Evolutionary conservation across 768 basidiomycete species (phyloP), one percentile per base, ranked within the genome.

Genomic region (Jaapia argillacea): DNA sequence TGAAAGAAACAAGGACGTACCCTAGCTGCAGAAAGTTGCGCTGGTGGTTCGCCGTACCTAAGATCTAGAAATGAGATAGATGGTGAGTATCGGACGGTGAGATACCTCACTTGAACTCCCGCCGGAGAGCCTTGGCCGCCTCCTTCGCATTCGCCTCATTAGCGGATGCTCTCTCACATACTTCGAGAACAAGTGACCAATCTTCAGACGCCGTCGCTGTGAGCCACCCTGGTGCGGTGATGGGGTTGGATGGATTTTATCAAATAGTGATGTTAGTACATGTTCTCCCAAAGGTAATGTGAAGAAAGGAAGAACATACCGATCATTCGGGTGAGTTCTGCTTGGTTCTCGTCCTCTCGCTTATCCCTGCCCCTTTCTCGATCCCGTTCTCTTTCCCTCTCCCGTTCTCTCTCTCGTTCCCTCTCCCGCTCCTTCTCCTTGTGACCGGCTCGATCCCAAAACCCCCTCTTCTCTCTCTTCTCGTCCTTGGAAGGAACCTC

Each of bases 101-200:
- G 21, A 20, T n/a, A n/a, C n/a, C 73, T 45, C 47, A 85, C 79
- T 91, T 91, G 72, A 96, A 88, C 58, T 90, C 89, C 35, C 81
- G 74, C 40, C 90, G 66, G 36, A 93, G 67, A 1, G 90, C 86
- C 42, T 79, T 78, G 4, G 83, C 78, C 0, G 90, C 88, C 55
- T 92, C 91, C 57, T 85, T 91, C 6, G 87, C 85, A 42, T 79
- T 79, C 6, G 62, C 56, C 44, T 91, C 86, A 51, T 55, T 83
- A 2, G 74, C 60, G 1, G 85, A 85, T 3, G 86, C 85, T 25
- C 85, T 70, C 43, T 94, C 90, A 53, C 86, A 91, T 13, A 92
- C 85, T 43, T 90, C 87, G 40, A 90, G 68, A 0, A 92, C 83
- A 24, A 89, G 71, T 0, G 72, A 60, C 81, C 85, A 88, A 55